These are phyloP conservation scores for Scleromitrula shiraiana DNA, from an alignment of 2,329 filamentous ascomycete species.

Conservation along the genomic window DNA sequence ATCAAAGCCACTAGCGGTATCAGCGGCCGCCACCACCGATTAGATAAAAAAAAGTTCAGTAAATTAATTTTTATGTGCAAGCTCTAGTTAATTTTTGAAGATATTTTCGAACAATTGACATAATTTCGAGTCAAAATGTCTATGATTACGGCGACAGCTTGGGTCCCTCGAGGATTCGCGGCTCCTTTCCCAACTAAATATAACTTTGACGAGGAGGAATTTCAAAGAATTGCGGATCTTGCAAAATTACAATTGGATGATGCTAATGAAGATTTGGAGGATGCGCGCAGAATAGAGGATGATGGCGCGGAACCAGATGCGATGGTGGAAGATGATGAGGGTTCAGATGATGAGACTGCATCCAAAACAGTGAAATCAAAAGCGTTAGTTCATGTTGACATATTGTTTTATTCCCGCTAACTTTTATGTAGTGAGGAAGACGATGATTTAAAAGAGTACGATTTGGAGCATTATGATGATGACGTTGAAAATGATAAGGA, in stretches of 20 bases:
- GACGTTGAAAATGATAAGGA: constrained; percentile 60
- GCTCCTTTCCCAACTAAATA: constrained; percentile 51
- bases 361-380: constrained; percentile 31
- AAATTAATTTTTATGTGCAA: constrained; percentile 7
- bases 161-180: constrained; percentile 51
- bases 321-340: constrained; percentile 34
- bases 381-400: constrained; percentile 31
- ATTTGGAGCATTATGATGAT: constrained; percentile 92
- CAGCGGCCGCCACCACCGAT: constrained; percentile 6
- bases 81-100: not conserved
- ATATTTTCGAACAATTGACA: not conserved
- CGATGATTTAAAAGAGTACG: constrained; percentile 90
- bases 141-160: constrained; percentile 52
- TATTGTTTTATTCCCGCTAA: constrained; percentile 21
- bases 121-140: constrained; percentile 24
- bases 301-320: constrained; percentile 29
- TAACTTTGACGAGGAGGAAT: constrained; percentile 50
- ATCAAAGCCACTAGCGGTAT: not conserved
- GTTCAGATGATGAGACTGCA: constrained; percentile 23
- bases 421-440: constrained; percentile 47
- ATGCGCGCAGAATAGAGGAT: constrained; percentile 35
- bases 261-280: constrained; percentile 76
- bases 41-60: constrained; percentile 9
- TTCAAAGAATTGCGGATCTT: constrained; percentile 49
- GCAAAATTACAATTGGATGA: constrained; percentile 67